Conservation (phyloP, 352 stramenopile species). For the Phytophthora cactorum region DNA sequence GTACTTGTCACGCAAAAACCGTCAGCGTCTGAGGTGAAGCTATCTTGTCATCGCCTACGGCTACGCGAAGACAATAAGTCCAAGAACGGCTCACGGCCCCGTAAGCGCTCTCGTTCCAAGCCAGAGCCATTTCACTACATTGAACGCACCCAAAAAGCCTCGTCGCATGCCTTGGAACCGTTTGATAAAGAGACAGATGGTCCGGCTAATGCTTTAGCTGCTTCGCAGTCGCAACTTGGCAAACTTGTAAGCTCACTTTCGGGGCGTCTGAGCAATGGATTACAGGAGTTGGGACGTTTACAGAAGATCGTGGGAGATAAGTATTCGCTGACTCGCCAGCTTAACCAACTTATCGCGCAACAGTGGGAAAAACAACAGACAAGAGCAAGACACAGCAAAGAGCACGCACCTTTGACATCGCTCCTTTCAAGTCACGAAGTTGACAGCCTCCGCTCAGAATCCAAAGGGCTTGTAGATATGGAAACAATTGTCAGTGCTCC, state of each 20-base stretch:
- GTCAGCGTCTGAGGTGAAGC: slow-evolving; percentile 22
- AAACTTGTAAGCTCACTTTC: slow-evolving; percentile 53
- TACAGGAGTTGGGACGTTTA: slow-evolving; percentile 46
- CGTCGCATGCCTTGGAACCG: slow-evolving; percentile 21
- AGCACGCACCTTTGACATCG: slow-evolving; percentile 3
- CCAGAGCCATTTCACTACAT: slow-evolving; percentile 47
- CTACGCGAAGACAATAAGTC: slow-evolving; percentile 34
- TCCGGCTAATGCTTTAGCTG: slow-evolving; percentile 6
- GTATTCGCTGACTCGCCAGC: slow-evolving; percentile 22
- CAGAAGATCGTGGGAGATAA: slow-evolving; percentile 53
- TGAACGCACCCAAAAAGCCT: slow-evolving; percentile 59
- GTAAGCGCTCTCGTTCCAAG: slow-evolving; percentile 41
- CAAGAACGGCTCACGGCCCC: slow-evolving; percentile 20
- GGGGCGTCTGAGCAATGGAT: slow-evolving; percentile 43
- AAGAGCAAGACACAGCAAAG: neutral
- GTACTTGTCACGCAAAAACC: slow-evolving; percentile 55
- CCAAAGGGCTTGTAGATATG: slow-evolving; percentile 22
- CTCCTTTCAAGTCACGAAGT: slow-evolving; percentile 9
- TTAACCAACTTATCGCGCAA: slow-evolving; percentile 46
- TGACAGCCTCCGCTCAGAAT: neutral
- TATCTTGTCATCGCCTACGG: slow-evolving; percentile 50
- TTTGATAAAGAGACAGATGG: slow-evolving; percentile 14
- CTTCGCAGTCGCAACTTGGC: slow-evolving; percentile 48
- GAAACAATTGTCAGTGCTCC: slow-evolving; percentile 34
- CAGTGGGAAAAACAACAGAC: slow-evolving; percentile 29